phyloP scores from a whole-genome alignment of 2,329 filamentous ascomycete genomes.

The Diplodia intermedia region DNA sequence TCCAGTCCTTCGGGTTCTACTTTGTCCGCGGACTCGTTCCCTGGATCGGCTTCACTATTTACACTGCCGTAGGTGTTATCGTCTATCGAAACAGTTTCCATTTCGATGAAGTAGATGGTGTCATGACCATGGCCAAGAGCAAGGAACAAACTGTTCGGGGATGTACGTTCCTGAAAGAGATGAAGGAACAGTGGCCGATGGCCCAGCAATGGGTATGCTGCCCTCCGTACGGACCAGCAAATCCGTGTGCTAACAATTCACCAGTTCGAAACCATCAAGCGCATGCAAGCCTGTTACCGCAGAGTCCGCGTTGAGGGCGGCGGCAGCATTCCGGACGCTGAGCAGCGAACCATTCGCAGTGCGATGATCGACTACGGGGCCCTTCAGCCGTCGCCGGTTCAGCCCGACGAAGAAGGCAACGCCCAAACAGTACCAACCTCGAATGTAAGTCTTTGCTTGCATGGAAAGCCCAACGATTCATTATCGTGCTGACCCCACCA shows the following conservation, averaged over 20 bases:
- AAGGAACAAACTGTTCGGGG: slow-evolving; percentile 46
- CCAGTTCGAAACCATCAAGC: slow-evolving; percentile 52
- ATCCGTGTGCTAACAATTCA: neutral
- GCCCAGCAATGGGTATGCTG: slow-evolving; percentile 47
- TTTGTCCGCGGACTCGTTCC: slow-evolving; percentile 50
- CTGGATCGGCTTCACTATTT: slow-evolving; percentile 53
- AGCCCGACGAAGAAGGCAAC: slow-evolving; percentile 41
- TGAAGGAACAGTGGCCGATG: slow-evolving; percentile 53
- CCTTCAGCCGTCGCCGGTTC: slow-evolving; percentile 49
- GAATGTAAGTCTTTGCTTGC: neutral
- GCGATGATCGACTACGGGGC: slow-evolving; percentile 53
- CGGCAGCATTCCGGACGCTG: slow-evolving; percentile 45
- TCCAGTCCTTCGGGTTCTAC: slow-evolving; percentile 50
- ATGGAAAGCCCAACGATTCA: neutral
- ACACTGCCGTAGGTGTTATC: slow-evolving; percentile 51
- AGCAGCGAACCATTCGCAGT: slow-evolving; percentile 46
- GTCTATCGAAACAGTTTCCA: slow-evolving; percentile 50
- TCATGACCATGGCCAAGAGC: slow-evolving; percentile 42
- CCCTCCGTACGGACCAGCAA: neutral
- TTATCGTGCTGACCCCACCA: neutral
- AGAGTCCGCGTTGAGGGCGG: slow-evolving; percentile 45
- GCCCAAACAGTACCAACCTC: neutral
- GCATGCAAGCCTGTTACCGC: slow-evolving; percentile 52
- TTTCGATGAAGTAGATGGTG: slow-evolving; percentile 40
- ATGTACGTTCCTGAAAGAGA: slow-evolving; percentile 49